Percentiles rank a stretch among this genome's conserved stretches.
phyloP scores from a whole-genome alignment of 1,284 basidiomycete genomes.

The Leccinum fallax region DNA sequence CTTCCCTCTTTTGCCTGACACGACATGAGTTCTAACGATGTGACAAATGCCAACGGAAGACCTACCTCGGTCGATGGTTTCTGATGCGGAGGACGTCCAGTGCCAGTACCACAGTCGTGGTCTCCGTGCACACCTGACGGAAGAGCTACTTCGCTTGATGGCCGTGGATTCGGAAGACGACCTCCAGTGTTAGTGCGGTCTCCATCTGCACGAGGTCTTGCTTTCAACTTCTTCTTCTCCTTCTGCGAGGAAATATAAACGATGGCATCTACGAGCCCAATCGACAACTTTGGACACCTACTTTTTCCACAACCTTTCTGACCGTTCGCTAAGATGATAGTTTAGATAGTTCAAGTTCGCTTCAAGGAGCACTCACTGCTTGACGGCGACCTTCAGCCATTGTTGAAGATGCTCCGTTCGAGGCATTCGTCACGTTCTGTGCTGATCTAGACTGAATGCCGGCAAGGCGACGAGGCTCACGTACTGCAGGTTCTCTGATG shows the following conservation, averaged over 20 bases:
- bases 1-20: not conserved
- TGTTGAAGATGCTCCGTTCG: not conserved
- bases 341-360: not conserved
- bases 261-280: not conserved
- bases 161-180: not conserved
- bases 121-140: not conserved
- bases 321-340: not conserved
- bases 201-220: not conserved
- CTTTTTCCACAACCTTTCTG: not conserved
- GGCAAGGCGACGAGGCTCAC: not conserved
- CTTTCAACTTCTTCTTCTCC: not conserved
- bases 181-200: no score
- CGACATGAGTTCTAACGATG: not conserved
- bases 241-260: not conserved
- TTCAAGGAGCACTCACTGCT: not conserved
- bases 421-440: not conserved
- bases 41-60: not conserved
- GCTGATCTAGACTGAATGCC: not conserved
- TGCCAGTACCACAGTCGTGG: not conserved
- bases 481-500: not conserved
- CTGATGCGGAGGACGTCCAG: not conserved
- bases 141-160: not conserved
- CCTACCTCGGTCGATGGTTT: not conserved
- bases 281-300: not conserved
- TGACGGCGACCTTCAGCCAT: not conserved